Evolutionary conservation across 495 filamentous ascomycete genomes (phyloP).

Genomic region (Bacidia rubella): DNA sequence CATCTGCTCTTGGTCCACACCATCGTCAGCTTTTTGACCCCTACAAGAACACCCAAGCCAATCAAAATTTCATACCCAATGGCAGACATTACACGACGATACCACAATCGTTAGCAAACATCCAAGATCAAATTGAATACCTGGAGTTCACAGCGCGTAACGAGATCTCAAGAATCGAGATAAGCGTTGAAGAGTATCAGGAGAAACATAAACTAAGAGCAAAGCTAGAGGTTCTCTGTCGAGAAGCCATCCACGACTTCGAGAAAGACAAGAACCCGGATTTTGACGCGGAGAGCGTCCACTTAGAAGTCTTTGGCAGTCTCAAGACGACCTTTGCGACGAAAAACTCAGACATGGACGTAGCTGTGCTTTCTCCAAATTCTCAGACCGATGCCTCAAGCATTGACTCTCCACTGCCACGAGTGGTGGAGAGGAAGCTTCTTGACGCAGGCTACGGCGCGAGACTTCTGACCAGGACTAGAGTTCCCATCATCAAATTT

Average conservation of each 20-base stretch:
- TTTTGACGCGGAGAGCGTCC: conserved; percentile 39
- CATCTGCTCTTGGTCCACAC: conserved; percentile 6
- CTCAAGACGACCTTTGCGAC: conserved; percentile 61
- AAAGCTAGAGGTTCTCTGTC: conserved; percentile 42
- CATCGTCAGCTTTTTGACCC: conserved; percentile 25
- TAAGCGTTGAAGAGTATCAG: conserved; percentile 36
- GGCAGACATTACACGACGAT: background rate
- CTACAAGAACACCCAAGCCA: background rate
- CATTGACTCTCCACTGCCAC: conserved; percentile 41
- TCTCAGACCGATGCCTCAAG: conserved; percentile 31
- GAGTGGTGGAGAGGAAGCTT: conserved; percentile 53
- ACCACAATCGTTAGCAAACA: conserved; percentile 12
- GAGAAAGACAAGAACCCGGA: conserved; percentile 27
- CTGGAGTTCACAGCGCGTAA: conserved; percentile 32
- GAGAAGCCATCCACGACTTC: conserved; percentile 35
- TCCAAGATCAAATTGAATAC: conserved; percentile 29
- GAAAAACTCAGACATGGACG: conserved; percentile 61
- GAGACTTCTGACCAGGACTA: conserved; percentile 53
- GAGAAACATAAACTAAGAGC: conserved; percentile 51
- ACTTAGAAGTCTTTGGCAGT: conserved; percentile 58
- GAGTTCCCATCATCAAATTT: conserved; percentile 72
- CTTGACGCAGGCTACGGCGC: conserved; percentile 56
- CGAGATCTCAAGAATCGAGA: conserved; percentile 32
- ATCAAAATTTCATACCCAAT: background rate
- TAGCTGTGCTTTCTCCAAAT: conserved; percentile 47